A percentile compares a stretch with the other conserved stretches of the same genome.
These are phyloP conservation scores for Ormosia semicastrata DNA, from an alignment of 306 rosid genomes.

Conservation along the genomic window DNA sequence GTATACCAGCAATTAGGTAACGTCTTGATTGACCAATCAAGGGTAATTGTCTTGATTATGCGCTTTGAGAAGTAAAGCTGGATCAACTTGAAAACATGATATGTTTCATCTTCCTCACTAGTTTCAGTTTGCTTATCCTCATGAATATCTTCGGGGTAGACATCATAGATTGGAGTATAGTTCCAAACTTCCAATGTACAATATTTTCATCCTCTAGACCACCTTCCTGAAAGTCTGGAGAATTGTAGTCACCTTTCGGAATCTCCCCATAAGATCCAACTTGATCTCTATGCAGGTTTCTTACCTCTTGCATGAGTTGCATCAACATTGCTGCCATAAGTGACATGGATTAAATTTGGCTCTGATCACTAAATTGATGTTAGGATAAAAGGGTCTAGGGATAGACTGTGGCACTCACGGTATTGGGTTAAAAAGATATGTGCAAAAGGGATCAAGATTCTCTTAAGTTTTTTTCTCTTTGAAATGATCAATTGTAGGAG, in stretches of 20 bases:
- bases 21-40: neutral
- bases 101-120: neutral
- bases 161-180: neutral
- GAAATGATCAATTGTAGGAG: too few species aligned
- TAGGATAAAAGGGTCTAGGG: neutral
- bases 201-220: neutral
- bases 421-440: neutral
- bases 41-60: neutral
- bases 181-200: neutral
- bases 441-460: neutral
- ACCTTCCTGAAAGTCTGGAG: neutral
- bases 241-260: neutral
- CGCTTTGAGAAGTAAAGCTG: neutral
- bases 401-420: neutral
- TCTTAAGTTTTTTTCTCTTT: too few species aligned
- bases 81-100: neutral
- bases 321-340: neutral
- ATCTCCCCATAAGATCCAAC: neutral
- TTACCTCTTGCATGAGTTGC: neutral
- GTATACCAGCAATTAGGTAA: neutral
- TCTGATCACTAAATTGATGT: conserved; percentile 4
- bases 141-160: neutral
- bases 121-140: conserved; percentile 1
- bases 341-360: neutral
- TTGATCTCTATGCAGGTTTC: neutral